Evolutionary conservation across 2,329 filamentous ascomycete species (phyloP), one percentile per base, ranked within the genome.

Genomic region (Piedraia hortae): DNA sequence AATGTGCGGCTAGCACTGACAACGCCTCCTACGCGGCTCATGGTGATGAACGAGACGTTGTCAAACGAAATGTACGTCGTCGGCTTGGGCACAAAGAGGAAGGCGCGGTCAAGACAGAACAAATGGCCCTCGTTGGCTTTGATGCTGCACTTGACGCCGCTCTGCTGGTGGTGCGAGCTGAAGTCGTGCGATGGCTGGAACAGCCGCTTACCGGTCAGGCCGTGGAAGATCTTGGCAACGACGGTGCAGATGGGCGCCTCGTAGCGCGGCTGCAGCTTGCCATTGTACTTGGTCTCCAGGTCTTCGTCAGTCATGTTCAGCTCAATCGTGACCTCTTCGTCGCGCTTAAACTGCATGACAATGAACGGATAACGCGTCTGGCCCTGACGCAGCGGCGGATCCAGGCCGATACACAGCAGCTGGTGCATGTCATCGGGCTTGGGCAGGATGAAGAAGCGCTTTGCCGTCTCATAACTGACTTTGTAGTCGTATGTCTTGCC

Each of bases 401-500:
- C 85, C 16, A 97, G 57, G 24, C 88, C 85, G 32, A 97, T 70
- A 31, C 77, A 82, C 32, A 97, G 75, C 53, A 97, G 71, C 33
- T 73, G 80, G 44, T 97, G 85, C 36, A 85, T 64, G 34, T 97
- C 85, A 44, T 97, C 85, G n/a, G 85, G 85, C 52, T 97, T 97
- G 21, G 85, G 85, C 4, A 97, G 64, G 14, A 93, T 62, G 67
- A 97, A 91, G 44, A 93, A 93, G 46, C 93, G 93, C 57, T 97
- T 97, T 51, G 93, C 78, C 21, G 70, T 66, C 26, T 91, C 75
- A 49, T 91, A 97, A 45, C 91, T 78, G 33, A 97, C 93, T 61
- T 97, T 97, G 64, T 97, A 97, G 53, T 97, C 88, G 55, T 97
- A 97, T 12, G 85, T 97, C 53, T 97, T 97, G 39, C 85, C 85